Evolutionary conservation across 202 grass and related monocot species (phyloP).

Genomic region (Setaria viridis): DNA sequence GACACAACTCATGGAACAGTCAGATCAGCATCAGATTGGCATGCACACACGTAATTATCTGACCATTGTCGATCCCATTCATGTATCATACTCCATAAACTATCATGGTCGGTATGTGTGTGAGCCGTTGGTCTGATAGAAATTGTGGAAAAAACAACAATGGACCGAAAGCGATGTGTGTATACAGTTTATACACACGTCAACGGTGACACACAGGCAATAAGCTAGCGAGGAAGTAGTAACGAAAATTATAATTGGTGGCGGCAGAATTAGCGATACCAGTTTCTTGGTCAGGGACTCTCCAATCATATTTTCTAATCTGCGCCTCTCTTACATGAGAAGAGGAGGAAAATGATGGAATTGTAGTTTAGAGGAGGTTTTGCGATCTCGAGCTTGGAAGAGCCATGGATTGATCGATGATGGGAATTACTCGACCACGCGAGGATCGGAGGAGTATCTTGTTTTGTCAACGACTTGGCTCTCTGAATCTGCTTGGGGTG

Average conservation of each 20-base stretch:
- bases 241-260: neutral
- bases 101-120: neutral
- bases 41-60: conserved; percentile 29
- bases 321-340: neutral
- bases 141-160: conserved; percentile 12
- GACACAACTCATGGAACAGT: conserved; percentile 24
- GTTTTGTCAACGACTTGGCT: conserved; percentile 19
- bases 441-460: conserved; percentile 11
- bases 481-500: conserved; percentile 43
- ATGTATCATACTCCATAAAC: neutral
- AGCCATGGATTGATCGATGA: neutral
- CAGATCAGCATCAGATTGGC: conserved; percentile 43
- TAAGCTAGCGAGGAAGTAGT: neutral
- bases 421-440: conserved; percentile 41
- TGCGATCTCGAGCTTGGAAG: conserved; percentile 50
- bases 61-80: conserved; percentile 13
- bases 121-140: neutral
- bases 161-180: conserved; percentile 14
- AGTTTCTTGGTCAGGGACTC: neutral
- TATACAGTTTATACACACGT: no score
- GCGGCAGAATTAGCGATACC: neutral
- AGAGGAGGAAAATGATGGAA: conserved; percentile 15
- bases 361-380: neutral
- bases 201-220: neutral
- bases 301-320: conserved; percentile 29